Base-by-base conservation (phyloP, 257 asterid genomes). In the Coffea eugenioides region DNA sequence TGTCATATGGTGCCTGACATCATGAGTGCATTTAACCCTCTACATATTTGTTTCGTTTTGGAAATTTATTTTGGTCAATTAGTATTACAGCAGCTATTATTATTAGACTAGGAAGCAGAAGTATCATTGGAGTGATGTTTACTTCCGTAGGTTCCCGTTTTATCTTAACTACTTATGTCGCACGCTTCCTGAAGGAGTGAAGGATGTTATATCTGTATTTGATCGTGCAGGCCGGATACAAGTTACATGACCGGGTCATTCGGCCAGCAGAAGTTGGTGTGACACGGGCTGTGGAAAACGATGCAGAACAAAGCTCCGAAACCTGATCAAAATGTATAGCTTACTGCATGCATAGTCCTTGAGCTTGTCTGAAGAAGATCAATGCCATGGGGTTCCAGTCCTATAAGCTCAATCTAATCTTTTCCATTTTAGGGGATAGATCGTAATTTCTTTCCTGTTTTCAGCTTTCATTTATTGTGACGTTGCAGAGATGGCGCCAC, bases 261-360 rank as follows among this genome's bases (percentile, higher is more conserved):
- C 88, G 98, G 80, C 98, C 98, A 57, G 98, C 98, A 31, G 98
- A 93, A 84, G 98, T 93, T 75, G 98, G 98, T 59, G 98, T 93
- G 72, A 89, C 96, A 2, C 89, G 71, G 65, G 86, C 90, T 8
- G 84, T 75, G 23, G 86, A 85, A 71, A 80, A 78, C 25, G 79
- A 75, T 65, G 82, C 85, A 78, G 89, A 84, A 23, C 25, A 83
- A 82, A 36, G 66, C 68, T 71, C 80, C 1, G 84, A 87, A 69
- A 82, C 85, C 69, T 82, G 79, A 85, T 65, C 23, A 54, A 74
- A 23, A 48, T 57, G 69, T 56, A 12, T 78, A 25, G 48, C n/a
- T 31, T 31, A 4, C 45, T 31, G 15, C 34, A n/a, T 74, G n/a
- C 46, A 36, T 69, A 56, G 78, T 66, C 11, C 10, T 39, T 49